Conservation (phyloP, 2,329 filamentous ascomycete genomes). For the Chaetothyriales sp. region DNA sequence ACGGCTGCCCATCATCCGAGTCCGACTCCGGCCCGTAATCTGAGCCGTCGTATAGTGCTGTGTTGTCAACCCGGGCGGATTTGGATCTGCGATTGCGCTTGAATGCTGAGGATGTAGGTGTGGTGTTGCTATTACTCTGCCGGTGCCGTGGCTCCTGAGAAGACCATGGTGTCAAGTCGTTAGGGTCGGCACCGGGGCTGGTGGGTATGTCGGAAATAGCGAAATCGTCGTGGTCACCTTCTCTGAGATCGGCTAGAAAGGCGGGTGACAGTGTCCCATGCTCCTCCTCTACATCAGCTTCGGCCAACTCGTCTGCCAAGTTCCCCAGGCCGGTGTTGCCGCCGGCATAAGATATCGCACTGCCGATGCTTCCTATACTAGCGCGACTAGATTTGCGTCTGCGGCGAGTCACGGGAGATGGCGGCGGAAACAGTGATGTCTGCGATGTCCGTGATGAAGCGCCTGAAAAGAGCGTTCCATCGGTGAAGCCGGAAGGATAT, state of each 20-base stretch:
- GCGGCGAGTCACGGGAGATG: conserved; percentile 23
- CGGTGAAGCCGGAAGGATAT: not conserved
- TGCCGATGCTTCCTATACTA: conserved; percentile 22
- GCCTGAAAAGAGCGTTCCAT: conserved; percentile 13
- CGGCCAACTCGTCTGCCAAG: conserved; percentile 48
- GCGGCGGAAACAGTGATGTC: conserved; percentile 12
- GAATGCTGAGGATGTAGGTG: conserved; percentile 26
- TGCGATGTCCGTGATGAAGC: conserved; percentile 16
- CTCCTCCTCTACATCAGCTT: conserved; percentile 38
- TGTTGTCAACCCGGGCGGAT: conserved; percentile 19
- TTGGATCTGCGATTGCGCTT: conserved; percentile 19
- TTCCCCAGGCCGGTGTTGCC: conserved; percentile 39
- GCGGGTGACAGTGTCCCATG: conserved; percentile 20
- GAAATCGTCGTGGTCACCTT: conserved; percentile 18
- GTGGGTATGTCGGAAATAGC: not conserved
- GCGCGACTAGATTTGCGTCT: conserved; percentile 7
- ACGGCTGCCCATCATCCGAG: conserved; percentile 34
- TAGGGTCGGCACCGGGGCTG: conserved; percentile 8
- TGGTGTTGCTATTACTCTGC: conserved; percentile 12
- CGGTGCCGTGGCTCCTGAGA: conserved; percentile 6
- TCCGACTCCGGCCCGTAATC: conserved; percentile 44
- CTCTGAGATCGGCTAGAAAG: conserved; percentile 20
- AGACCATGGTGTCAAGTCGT: conserved; percentile 17
- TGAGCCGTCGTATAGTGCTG: conserved; percentile 40
- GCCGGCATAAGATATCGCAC: conserved; percentile 16